Conservation (phyloP, 2,329 filamentous ascomycete species). For the Alternaria alternata region DNA sequence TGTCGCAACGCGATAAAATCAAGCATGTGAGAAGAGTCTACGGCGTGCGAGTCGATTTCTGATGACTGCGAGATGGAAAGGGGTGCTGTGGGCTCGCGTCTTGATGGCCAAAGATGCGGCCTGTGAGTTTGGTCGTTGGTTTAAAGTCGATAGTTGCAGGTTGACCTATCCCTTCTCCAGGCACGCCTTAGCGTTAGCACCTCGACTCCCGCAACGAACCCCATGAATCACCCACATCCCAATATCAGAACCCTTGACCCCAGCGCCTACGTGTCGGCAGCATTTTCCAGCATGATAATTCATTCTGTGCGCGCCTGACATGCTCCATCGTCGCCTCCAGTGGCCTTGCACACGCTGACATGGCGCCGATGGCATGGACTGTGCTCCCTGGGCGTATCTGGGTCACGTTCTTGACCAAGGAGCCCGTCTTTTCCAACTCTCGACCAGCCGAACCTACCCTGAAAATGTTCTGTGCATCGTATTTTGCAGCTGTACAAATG, state of each 20-base stretch:
- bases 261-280: not conserved
- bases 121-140: slow-evolving; percentile 18
- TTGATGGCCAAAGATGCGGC: slow-evolving; percentile 48
- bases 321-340: not conserved
- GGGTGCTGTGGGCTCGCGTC: slow-evolving; percentile 35
- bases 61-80: slow-evolving; percentile 48
- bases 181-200: slow-evolving; percentile 18
- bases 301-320: not conserved
- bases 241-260: slow-evolving; percentile 13
- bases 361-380: not conserved
- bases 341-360: not conserved
- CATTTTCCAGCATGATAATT: not conserved
- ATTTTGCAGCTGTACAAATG: not conserved
- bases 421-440: not conserved
- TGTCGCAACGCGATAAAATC: slow-evolving; percentile 49
- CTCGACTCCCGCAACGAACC: slow-evolving; percentile 14
- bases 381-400: not conserved
- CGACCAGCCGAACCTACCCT: not conserved
- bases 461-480: not conserved
- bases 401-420: not conserved
- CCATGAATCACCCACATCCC: slow-evolving; percentile 13
- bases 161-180: slow-evolving; percentile 19
- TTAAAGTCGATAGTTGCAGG: slow-evolving; percentile 13
- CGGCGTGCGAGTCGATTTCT: slow-evolving; percentile 35
- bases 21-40: slow-evolving; percentile 50